Percentiles rank a stretch among this genome's conserved stretches.
Conservation (phyloP, 257 asterid species). For the Capsicum rhomboideum region DNA sequence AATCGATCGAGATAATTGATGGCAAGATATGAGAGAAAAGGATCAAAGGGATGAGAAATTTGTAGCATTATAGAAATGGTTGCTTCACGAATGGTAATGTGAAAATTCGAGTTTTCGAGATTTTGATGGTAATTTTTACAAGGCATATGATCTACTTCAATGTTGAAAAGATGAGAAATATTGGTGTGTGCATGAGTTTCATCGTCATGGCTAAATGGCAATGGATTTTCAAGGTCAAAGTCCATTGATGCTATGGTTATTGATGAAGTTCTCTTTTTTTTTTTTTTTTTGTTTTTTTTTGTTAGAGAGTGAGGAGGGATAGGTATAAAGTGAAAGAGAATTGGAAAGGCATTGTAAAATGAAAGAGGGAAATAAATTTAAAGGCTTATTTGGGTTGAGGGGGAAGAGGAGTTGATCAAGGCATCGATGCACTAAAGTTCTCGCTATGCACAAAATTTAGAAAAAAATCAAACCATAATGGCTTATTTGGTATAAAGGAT, state of each 20-base stretch:
- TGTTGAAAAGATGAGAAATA: conserved; percentile 11
- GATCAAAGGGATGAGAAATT: conserved; percentile 28
- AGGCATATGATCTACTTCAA: conserved; percentile 58
- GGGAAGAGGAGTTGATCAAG: background rate
- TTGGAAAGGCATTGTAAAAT: background rate
- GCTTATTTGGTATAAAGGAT: no score
- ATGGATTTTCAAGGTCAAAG: conserved; percentile 60
- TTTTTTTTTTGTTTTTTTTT: background rate
- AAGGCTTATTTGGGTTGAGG: background rate
- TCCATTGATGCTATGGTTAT: conserved; percentile 36
- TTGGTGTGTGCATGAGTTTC: background rate
- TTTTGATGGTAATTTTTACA: conserved; percentile 18
- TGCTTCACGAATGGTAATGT: conserved; percentile 22
- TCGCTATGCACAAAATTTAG: no score
- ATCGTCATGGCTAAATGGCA: conserved; percentile 18
- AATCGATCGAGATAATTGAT: conserved; percentile 66
- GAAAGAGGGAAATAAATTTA: background rate
- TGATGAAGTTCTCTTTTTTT: background rate
- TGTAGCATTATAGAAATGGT: conserved; percentile 27
- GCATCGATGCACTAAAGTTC: no score
- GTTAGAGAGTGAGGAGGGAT: background rate
- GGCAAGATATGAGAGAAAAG: conserved; percentile 41
- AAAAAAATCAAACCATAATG: no score
- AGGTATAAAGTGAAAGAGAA: background rate
- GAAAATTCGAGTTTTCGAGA: background rate